Percentiles rank a stretch among this genome's conserved stretches.
Evolutionary conservation across 495 filamentous ascomycete genomes (phyloP).

Genomic region (Astrocystis sublimbata): DNA sequence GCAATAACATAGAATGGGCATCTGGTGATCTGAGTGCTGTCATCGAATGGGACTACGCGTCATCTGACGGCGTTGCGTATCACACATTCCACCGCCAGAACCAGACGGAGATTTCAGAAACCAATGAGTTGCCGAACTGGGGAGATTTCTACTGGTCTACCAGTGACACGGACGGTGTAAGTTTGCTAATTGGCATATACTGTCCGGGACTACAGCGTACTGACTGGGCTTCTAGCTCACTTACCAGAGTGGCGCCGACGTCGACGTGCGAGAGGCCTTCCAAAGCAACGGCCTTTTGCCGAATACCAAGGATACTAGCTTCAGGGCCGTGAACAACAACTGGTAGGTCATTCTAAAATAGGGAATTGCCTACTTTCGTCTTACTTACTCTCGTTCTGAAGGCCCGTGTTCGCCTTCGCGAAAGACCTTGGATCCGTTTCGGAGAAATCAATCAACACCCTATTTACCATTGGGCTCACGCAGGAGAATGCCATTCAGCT

Average conservation of each 20-base stretch:
- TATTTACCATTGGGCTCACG: constrained; percentile 80
- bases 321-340: constrained; percentile 68
- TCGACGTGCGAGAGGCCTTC: constrained; percentile 65
- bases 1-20: constrained; percentile 40
- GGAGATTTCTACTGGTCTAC: constrained; percentile 76
- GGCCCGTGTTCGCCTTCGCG: constrained; percentile 85
- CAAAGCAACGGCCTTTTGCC: constrained; percentile 59
- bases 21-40: constrained; percentile 41
- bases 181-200: constrained; percentile 15
- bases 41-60: constrained; percentile 42
- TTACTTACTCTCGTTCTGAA: constrained; percentile 15
- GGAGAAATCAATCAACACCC: constrained; percentile 34
- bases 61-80: constrained; percentile 41
- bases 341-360: constrained; percentile 47
- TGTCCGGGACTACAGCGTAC: neutral
- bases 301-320: constrained; percentile 66
- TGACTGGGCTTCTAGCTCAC: constrained; percentile 39
- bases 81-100: constrained; percentile 60
- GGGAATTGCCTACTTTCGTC: neutral
- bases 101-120: constrained; percentile 70
- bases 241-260: constrained; percentile 70
- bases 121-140: constrained; percentile 78
- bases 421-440: constrained; percentile 64
- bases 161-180: constrained; percentile 33
- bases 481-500: constrained; percentile 79